Evolutionary conservation across 164 flowering plant species (phyloP), one percentile per base, ranked within the genome.

Genomic region (Vitis rupestris): DNA sequence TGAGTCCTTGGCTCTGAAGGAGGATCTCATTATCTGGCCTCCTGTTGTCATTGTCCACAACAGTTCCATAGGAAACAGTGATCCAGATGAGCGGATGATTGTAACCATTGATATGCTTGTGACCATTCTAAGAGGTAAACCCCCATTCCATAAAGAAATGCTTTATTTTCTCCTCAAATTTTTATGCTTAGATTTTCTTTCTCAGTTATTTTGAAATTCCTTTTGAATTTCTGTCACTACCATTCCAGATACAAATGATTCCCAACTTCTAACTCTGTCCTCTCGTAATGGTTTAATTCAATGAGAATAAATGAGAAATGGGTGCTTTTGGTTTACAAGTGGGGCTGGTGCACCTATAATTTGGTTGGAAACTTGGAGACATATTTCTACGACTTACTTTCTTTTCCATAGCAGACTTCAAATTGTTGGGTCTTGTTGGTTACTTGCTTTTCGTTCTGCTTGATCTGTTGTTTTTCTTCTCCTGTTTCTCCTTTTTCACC

Each of bases 21-120:
- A 84, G 63, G 97, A 92, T 66, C 85, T 92, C 19, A 76, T 90
- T 59, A 75, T 90, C 19, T 90, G 97, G 95, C 95, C 95, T 48
- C 95, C 95, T 3, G 76, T 84, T 44, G 84, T 88, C 51, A 68
- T 90, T 44, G 61, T 90, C 50, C 92, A 88, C 54, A 84, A 88
- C 74, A 79, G 80, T 63, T 83, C 87, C 64, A 72, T 87, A 55
- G 78, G 66, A 30, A 79, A 68, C 44, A 64, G 49, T 55, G 64
- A 76, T 68, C 81, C 80, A 8, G 82, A 66, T 49, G 74, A 71
- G 29, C 78, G 73, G 68, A 72, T 70, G 71, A 66, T 81, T 52
- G 50, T 85, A 49, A 75, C 81, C n/a, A 61, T 75, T 64, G 87
- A 85, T 65, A 74, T 62, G 64, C 82, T 89, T 67, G 69, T 74